Conservation (phyloP, 1,139 yeast genomes). For the Nakaseomyces nivariensis region DNA sequence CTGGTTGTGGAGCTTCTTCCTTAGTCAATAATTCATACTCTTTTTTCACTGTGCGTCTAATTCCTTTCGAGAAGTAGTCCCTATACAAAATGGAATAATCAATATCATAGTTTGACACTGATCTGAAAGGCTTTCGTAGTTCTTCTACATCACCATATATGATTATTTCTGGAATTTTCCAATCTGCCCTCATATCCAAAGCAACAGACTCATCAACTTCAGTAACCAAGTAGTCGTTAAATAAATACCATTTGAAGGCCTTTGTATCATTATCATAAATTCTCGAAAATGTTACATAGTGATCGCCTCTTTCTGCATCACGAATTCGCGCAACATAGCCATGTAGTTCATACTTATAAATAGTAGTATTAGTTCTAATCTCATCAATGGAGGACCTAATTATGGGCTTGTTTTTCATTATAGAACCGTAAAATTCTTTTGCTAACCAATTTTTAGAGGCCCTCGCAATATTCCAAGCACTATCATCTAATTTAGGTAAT, state of each 20-base stretch:
- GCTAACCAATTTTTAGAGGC: conserved; percentile 47
- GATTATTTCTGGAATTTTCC: conserved; percentile 79
- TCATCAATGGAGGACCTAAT: conserved; percentile 34
- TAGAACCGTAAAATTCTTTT: conserved; percentile 45
- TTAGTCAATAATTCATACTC: conserved; percentile 59
- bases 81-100: conserved; percentile 60
- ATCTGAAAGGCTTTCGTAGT: conserved; percentile 30
- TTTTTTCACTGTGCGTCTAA: conserved; percentile 46
- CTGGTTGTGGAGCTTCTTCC: conserved; percentile 63
- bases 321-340: conserved; percentile 65
- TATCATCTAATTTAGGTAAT: conserved; percentile 44
- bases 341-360: conserved; percentile 44
- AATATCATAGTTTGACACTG: conserved; percentile 34
- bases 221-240: conserved; percentile 87
- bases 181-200: conserved; percentile 53
- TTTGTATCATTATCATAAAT: conserved; percentile 31
- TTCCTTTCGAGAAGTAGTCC: conserved; percentile 68
- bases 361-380: conserved; percentile 26
- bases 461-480: conserved; percentile 40
- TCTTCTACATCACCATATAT: conserved; percentile 47
- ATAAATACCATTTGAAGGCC: conserved; percentile 57
- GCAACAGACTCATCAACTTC: conserved; percentile 60
- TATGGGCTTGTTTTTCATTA: conserved; percentile 33
- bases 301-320: conserved; percentile 45
- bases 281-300: conserved; percentile 50